Evolutionary conservation across 108 stramenopile species (phyloP), one percentile per base, ranked within the genome.

Genomic region (Cyclostephanos tholiformis): DNA sequence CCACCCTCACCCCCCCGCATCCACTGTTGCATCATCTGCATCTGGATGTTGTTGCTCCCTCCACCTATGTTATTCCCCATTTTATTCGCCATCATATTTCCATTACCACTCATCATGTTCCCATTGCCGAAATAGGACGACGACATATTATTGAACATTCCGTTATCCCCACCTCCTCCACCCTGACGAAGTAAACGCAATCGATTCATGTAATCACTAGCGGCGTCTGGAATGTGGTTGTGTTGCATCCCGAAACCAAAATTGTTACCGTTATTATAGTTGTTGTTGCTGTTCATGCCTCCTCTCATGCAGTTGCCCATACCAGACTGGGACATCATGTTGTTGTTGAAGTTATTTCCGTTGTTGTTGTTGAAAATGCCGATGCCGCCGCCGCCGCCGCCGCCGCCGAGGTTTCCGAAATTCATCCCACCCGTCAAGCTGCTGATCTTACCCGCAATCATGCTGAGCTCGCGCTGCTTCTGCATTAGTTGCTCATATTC

Each of bases 401-500:
- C 69, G 69, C 20, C 67, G 38, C 23, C 27, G 49, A 51, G 66
- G 48, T 65, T 76, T 35, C 71, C 70, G 5, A 25, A 36, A 39
- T 71, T 44, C 12, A 63, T 60, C 63, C 26, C 61, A 4, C 36
- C 53, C 35, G 35, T 71, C 61, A 38, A 52, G 50, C 35, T 58
- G 29, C 27, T 58, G 22, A 29, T 72, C 16, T 35, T 52, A 11
- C 58, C 57, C 55, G 19, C 30, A 17, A 52, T 50, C 57, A 59
- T 20, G 53, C 77, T 57, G 63, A 59, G 27, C 36, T 83, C 64
- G 58, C 65, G 77, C 52, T 85, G 80, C 64, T 78, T 73, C 23
- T 79, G 79, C 56, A 83, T 57, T 25, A 84, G 79, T 39, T 74
- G 71, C 56, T 74, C 61, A 38, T 79, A 79, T 44, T 79, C 79